Evolutionary conservation across 805 yeast species (phyloP).

Genomic region (Vanderwaltozyma polyspora): DNA sequence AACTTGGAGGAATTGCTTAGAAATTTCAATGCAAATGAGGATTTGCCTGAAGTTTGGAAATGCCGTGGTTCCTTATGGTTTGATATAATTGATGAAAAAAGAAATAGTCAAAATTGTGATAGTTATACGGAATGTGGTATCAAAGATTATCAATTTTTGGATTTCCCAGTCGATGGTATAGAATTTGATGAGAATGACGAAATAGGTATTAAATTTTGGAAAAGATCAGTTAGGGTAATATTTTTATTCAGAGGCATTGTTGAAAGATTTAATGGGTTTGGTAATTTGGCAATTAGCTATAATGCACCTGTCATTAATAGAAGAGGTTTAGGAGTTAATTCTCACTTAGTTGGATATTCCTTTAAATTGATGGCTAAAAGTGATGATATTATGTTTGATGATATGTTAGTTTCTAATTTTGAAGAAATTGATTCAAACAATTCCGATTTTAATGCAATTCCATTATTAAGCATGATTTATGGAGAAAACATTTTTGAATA

Average conservation of each 20-base stretch:
- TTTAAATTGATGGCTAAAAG: slow-evolving; percentile 1
- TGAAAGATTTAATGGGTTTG: slow-evolving; percentile 11
- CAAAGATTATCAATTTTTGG: slow-evolving; percentile 42
- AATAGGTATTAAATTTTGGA: slow-evolving; percentile 26
- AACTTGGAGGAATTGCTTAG: slow-evolving; percentile 33
- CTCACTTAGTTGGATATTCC: not conserved
- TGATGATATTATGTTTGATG: not conserved
- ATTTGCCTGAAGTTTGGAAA: slow-evolving; percentile 67
- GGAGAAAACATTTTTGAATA: slow-evolving; percentile 24
- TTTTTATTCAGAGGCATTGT: slow-evolving; percentile 23
- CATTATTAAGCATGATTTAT: slow-evolving; percentile 17
- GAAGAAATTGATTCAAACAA: slow-evolving; percentile 18
- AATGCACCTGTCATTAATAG: slow-evolving; percentile 9
- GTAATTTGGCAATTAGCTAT: slow-evolving; percentile 10
- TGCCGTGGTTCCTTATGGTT: slow-evolving; percentile 82
- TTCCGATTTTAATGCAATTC: slow-evolving; percentile 12
- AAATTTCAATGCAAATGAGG: slow-evolving; percentile 47
- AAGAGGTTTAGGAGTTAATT: slow-evolving; percentile 1
- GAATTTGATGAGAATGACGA: slow-evolving; percentile 31
- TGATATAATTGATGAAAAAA: slow-evolving; percentile 45
- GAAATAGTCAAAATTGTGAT: slow-evolving; percentile 16
- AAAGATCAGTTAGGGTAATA: slow-evolving; percentile 22
- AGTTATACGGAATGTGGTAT: slow-evolving; percentile 46
- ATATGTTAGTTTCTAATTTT: slow-evolving; percentile 4
- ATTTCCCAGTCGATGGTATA: slow-evolving; percentile 55